A percentile compares a stretch with the other conserved stretches of the same genome.
These are phyloP conservation scores for Neoarthrinium moseri DNA, from an alignment of 2,329 filamentous ascomycete genomes.

Conservation along the genomic window DNA sequence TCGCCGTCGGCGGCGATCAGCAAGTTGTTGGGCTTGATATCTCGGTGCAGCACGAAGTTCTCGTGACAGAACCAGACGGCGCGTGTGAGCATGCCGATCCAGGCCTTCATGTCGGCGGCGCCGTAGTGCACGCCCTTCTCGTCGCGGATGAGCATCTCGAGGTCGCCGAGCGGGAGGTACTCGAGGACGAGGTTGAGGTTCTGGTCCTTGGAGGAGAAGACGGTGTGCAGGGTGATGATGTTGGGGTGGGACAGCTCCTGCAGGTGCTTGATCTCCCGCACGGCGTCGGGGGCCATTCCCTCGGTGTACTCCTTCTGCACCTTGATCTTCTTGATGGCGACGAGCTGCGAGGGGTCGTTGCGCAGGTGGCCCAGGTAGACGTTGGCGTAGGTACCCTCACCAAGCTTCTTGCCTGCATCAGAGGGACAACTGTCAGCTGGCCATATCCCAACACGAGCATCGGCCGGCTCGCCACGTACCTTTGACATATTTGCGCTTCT, in stretches of 20 bases:
- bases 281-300: constrained; percentile 89
- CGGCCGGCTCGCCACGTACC: constrained; percentile 42
- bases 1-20: constrained; percentile 90
- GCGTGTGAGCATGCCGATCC: constrained; percentile 96
- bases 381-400: constrained; percentile 95
- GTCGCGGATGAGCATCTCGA: constrained; percentile 93
- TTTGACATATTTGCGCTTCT: constrained; percentile 88
- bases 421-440: neutral
- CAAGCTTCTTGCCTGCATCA: constrained; percentile 77
- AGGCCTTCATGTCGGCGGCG: constrained; percentile 89
- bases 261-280: constrained; percentile 93
- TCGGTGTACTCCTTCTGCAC: constrained; percentile 82
- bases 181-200: constrained; percentile 96
- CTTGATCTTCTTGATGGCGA: constrained; percentile 95
- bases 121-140: constrained; percentile 75
- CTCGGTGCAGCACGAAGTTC: constrained; percentile 89
- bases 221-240: constrained; percentile 87
- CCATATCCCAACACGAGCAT: constrained; percentile 1
- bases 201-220: constrained; percentile 95
- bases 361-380: constrained; percentile 87
- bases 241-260: constrained; percentile 94
- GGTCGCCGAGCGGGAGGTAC: constrained; percentile 87
- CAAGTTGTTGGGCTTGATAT: constrained; percentile 99
- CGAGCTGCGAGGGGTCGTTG: constrained; percentile 67
- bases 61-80: constrained; percentile 97